Evolutionary conservation across 768 basidiomycete species (phyloP).

Genomic region (Agrocybe pediades): DNA sequence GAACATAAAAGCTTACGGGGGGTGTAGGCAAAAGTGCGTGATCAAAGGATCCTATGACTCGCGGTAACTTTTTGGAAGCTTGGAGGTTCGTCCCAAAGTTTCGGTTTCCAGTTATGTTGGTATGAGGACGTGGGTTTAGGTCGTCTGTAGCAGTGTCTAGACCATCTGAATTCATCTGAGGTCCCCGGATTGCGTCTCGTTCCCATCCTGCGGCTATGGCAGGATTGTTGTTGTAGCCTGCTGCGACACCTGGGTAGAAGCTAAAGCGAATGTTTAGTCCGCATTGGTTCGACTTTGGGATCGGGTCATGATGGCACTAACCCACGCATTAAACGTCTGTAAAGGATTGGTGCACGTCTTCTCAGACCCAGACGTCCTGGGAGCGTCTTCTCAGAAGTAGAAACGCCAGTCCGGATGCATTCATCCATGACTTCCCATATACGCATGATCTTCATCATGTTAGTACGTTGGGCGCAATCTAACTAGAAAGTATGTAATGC

Average conservation of each 20-base stretch:
- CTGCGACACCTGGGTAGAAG: constrained; percentile 51
- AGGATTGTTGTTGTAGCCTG: constrained; percentile 26
- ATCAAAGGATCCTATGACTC: constrained; percentile 75
- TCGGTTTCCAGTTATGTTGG: neutral
- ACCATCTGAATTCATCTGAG: constrained; percentile 8
- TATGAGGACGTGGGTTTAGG: neutral
- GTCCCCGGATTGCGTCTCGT: constrained; percentile 18
- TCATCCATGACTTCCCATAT: constrained; percentile 95
- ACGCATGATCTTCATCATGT: constrained; percentile 48
- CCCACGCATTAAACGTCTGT: constrained; percentile 90
- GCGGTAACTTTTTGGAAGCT: constrained; percentile 29
- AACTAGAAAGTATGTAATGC: constrained; percentile 5
- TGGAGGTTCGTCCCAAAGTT: neutral
- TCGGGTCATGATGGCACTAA: constrained; percentile 26
- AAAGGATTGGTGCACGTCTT: constrained; percentile 86
- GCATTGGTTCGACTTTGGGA: neutral
- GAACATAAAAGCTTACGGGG: constrained; percentile 52
- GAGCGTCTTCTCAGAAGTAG: constrained; percentile 73
- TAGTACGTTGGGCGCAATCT: neutral
- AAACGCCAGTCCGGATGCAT: constrained; percentile 86
- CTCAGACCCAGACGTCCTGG: constrained; percentile 84
- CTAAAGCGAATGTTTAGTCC: constrained; percentile 19
- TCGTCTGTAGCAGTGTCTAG: neutral
- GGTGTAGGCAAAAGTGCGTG: constrained; percentile 83
- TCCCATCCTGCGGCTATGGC: constrained; percentile 30